phyloP scores from a whole-genome alignment of 352 stramenopile genomes.

The Phytophthora meadii region DNA sequence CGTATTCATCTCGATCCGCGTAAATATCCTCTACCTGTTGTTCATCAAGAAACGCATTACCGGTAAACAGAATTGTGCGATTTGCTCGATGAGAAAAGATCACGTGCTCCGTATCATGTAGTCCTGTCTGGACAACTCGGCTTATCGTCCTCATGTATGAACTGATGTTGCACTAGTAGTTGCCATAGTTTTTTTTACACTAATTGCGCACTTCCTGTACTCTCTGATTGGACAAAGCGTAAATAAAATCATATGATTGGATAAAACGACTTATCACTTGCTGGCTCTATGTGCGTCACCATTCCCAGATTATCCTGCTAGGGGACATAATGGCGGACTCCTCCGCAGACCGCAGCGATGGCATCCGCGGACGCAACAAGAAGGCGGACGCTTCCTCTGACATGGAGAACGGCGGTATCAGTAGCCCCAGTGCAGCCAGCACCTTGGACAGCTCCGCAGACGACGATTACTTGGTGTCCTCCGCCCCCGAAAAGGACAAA shows the following conservation, averaged over 20 bases:
- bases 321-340: constrained; percentile 7
- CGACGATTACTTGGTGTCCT: constrained; percentile 6
- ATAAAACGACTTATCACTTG: neutral
- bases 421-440: constrained; percentile 5
- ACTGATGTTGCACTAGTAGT: neutral
- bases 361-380: constrained; percentile 70
- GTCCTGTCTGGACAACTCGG: no score
- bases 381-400: constrained; percentile 37
- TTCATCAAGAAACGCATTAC: no score
- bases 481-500: constrained; percentile 17
- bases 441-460: constrained; percentile 22
- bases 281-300: constrained; percentile 1
- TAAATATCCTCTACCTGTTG: no score
- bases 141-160: no score
- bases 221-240: neutral
- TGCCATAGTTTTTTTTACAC: neutral
- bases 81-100: no score
- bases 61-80: no score
- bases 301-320: neutral
- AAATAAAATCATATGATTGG: neutral
- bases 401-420: constrained; percentile 17
- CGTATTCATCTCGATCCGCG: no score
- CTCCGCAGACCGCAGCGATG: constrained; percentile 25
- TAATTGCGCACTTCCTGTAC: neutral
- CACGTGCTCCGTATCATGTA: no score